A percentile compares a stretch with the other conserved stretches of the same genome.
Evolutionary conservation across 2,329 filamentous ascomycete species (phyloP).

Genomic region (Penicillium corylophilum): DNA sequence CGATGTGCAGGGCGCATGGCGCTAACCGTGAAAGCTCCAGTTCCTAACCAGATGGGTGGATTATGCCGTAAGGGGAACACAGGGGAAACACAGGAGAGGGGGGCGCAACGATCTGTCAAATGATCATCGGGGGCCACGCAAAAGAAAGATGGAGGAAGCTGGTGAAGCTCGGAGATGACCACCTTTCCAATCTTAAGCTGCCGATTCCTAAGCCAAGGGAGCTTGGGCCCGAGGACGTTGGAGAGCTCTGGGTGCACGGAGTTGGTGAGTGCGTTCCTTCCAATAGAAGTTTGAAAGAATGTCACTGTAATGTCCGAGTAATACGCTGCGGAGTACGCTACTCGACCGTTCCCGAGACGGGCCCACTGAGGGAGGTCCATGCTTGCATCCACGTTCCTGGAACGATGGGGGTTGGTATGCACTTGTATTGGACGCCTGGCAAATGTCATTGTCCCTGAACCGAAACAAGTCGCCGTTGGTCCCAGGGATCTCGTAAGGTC

Average conservation of each 20-base stretch:
- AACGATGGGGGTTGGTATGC: constrained; percentile 10
- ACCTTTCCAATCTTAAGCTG: constrained; percentile 14
- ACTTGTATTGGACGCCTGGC: neutral
- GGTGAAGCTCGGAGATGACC: neutral
- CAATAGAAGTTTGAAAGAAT: neutral
- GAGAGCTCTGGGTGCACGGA: neutral
- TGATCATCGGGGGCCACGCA: constrained; percentile 4
- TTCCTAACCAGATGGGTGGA: neutral
- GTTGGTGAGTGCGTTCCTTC: constrained; percentile 14
- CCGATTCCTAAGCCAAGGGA: constrained; percentile 9
- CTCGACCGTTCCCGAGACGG: constrained; percentile 15
- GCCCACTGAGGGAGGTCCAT: constrained; percentile 7
- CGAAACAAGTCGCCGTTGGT: neutral
- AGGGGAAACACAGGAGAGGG: neutral
- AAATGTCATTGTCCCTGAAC: constrained; percentile 6
- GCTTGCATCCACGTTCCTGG: constrained; percentile 20
- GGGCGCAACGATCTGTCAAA: constrained; percentile 5
- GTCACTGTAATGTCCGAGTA: constrained; percentile 6
- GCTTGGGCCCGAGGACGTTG: constrained; percentile 14
- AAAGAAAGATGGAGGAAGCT: neutral
- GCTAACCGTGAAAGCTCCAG: constrained; percentile 12
- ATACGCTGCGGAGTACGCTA: constrained; percentile 16
- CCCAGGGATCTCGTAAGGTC: neutral
- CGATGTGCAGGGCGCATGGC: constrained; percentile 15
- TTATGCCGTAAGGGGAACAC: neutral